Percentiles rank a stretch among this genome's conserved stretches.
phyloP scores from a whole-genome alignment of 1,284 basidiomycete species.

The Volvariella volvacea region DNA sequence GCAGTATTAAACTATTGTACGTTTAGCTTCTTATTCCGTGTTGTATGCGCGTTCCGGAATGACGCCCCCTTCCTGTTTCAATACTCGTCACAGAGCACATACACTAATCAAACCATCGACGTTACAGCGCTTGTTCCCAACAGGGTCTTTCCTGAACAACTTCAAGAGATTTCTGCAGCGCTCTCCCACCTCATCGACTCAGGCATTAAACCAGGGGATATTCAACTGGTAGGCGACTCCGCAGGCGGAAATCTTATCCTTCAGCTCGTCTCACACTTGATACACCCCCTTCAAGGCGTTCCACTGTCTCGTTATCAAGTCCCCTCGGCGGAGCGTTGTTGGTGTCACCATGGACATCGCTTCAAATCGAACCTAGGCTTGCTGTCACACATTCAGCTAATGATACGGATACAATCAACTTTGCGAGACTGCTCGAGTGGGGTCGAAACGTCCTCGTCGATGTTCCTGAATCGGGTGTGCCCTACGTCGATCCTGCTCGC shows the following conservation, averaged over 20 bases:
- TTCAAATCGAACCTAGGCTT: constrained; percentile 15
- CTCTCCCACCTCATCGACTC: constrained; percentile 25
- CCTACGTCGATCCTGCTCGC: constrained; percentile 23
- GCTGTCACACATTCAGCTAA: background rate
- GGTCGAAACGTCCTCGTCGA: constrained; percentile 14
- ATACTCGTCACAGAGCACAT: too few relatives aligned
- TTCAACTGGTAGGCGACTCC: constrained; percentile 49
- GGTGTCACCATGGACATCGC: constrained; percentile 33
- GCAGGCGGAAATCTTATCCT: constrained; percentile 38
- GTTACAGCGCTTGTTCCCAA: constrained; percentile 19
- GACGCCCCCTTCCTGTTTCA: too few relatives aligned
- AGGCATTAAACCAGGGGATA: constrained; percentile 35
- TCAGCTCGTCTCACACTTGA: constrained; percentile 32
- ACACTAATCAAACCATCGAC: too few relatives aligned
- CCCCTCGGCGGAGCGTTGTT: constrained; percentile 25
- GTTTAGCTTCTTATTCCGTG: too few relatives aligned
- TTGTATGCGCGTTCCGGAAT: too few relatives aligned
- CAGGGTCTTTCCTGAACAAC: constrained; percentile 27
- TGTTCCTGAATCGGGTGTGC: constrained; percentile 15
- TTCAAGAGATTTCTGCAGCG: constrained; percentile 24
- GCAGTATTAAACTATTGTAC: too few relatives aligned
- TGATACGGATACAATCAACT: background rate
- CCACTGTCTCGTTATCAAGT: constrained; percentile 12
- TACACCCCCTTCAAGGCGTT: constrained; percentile 13
- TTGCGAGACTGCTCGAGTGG: constrained; percentile 5